Conservation (phyloP, 805 yeast species). For the Lipomyces orientalis region DNA sequence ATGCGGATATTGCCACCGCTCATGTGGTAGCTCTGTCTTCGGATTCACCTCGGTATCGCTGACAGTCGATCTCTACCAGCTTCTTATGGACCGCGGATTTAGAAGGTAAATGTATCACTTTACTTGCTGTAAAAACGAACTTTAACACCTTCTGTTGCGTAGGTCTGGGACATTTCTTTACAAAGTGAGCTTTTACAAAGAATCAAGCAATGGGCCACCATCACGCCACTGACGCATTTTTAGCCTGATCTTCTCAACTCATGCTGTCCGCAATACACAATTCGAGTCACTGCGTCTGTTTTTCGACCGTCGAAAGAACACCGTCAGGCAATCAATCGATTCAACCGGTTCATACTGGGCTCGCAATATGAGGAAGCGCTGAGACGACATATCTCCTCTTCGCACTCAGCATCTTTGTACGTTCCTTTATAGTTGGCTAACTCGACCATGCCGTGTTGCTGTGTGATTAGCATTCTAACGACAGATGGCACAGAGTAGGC, state of each 20-base stretch:
- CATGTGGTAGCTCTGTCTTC: slow-evolving; percentile 38
- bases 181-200: slow-evolving; percentile 41
- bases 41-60: slow-evolving; percentile 53
- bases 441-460: not conserved
- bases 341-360: slow-evolving; percentile 44
- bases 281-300: slow-evolving; percentile 60
- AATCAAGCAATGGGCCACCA: not conserved
- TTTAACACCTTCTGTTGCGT: slow-evolving; percentile 46
- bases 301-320: slow-evolving; percentile 67
- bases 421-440: not conserved
- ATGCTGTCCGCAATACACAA: slow-evolving; percentile 82
- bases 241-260: slow-evolving; percentile 69
- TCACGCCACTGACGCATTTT: not conserved
- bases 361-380: slow-evolving; percentile 22
- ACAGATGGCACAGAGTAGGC: slow-evolving; percentile 29
- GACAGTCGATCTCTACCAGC: slow-evolving; percentile 62
- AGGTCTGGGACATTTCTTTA: slow-evolving; percentile 75
- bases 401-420: slow-evolving; percentile 2
- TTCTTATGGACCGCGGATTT: slow-evolving; percentile 71
- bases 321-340: slow-evolving; percentile 67
- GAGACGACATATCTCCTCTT: slow-evolving; percentile 18
- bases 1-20: slow-evolving; percentile 79
- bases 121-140: not conserved
- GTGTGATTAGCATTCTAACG: not conserved
- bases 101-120: slow-evolving; percentile 26